Evolutionary conservation across 306 rosid species (phyloP), one percentile per base, ranked within the genome.

Genomic region (Prunus campanulata): DNA sequence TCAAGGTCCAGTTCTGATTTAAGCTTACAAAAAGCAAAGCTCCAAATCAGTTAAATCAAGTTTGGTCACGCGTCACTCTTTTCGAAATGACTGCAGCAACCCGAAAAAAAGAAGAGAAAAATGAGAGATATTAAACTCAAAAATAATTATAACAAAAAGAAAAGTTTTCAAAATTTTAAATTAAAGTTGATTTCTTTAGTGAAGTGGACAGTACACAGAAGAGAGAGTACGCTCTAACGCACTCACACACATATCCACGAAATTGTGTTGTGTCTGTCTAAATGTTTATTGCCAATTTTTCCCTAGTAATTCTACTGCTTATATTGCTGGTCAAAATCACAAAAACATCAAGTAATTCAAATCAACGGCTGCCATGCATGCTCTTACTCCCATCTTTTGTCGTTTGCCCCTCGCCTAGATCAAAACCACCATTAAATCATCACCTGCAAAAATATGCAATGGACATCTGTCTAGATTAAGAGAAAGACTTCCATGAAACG

Each of bases 61-160:
- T 70, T 77, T 75, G 83, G 64, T 81, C 92, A 86, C 82, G 89
- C 89, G 81, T 88, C 87, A n/a, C 92, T 51, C 47, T 71, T 78
- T 70, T 81, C 92, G 49, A 86, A 77, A 87, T 25, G 52, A 76
- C 52, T 39, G 65, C 83, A 74, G 19, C 61, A 46, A 73, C 50
- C 52, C 52, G 2, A 54, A 62, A 13, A 55, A 67, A 51, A 62
- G 30, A 22, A 12, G 7, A 51, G 7, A 25, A 32, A 46, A 51
- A 3, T 20, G 64, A 47, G 55, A 1, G 7, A 10, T 15, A 16
- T 56, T 39, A 78, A 63, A 56, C 50, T 0, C 0, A 4, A 39
- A 35, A 50, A 22, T 61, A 19, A 48, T 12, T 47, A 20, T 3
- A n/a, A 2, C 16, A 3, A 7, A 30, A 42, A 15, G 6, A 51